Conservation (phyloP, 345 rosid species). For the Gossypium raimondii region DNA sequence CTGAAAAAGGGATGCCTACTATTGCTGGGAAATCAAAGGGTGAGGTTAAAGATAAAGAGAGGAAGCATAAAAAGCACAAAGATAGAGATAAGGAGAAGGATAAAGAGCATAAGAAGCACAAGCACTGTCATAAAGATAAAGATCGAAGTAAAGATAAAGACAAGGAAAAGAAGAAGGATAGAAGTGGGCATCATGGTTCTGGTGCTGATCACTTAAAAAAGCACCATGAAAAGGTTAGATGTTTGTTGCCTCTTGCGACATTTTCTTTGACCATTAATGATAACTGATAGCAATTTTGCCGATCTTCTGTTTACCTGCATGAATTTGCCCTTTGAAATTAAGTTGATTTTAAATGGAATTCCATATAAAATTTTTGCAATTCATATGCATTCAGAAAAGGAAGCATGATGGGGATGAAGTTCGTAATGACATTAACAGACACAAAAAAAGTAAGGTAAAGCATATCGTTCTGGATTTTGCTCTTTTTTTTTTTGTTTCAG, state of each 20-base stretch:
- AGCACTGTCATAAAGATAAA: slow-evolving; percentile 67
- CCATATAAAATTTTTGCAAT: neutral
- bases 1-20: slow-evolving; percentile 75
- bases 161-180: slow-evolving; percentile 30
- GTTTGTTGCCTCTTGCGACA: slow-evolving; percentile 11
- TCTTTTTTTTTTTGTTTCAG: neutral
- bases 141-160: slow-evolving; percentile 81
- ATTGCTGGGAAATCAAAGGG: slow-evolving; percentile 62
- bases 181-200: slow-evolving; percentile 22
- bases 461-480: slow-evolving; percentile 4
- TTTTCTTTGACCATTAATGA: neutral
- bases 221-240: slow-evolving; percentile 78
- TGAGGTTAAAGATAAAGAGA: slow-evolving; percentile 76
- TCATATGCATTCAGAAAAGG: slow-evolving; percentile 68
- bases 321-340: neutral
- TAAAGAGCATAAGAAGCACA: slow-evolving; percentile 26
- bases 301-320: neutral
- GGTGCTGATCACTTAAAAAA: slow-evolving; percentile 75
- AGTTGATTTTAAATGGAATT: neutral
- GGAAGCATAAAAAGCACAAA: slow-evolving; percentile 87
- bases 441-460: slow-evolving; percentile 92
- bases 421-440: slow-evolving; percentile 70
- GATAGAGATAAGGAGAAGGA: slow-evolving; percentile 86
- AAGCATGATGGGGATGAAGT: slow-evolving; percentile 95
- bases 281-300: neutral